Percentiles rank a stretch among this genome's conserved stretches.
These are phyloP conservation scores for Cordyceps fumosorosea DNA, from an alignment of 2,329 filamentous ascomycete species.

Conservation along the genomic window DNA sequence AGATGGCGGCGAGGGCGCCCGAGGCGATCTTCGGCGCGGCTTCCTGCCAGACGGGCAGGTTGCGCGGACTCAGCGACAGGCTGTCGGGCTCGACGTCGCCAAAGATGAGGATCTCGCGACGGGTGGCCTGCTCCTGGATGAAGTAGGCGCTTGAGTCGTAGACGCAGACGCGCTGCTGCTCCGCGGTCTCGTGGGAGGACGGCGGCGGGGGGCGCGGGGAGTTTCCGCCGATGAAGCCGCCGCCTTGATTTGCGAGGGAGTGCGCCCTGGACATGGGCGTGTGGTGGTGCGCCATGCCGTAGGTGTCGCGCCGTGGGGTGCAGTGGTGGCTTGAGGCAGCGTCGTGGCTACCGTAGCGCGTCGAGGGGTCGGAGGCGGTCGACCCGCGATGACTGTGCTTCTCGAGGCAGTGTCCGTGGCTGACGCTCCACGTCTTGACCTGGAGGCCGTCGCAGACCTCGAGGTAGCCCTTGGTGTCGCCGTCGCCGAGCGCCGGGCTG, in stretches of 20 bases:
- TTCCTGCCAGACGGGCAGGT: slow-evolving; percentile 76
- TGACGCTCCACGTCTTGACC: slow-evolving; percentile 82
- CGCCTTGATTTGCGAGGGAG: slow-evolving; percentile 25
- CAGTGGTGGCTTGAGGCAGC: slow-evolving; percentile 27
- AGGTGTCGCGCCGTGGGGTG: slow-evolving; percentile 23
- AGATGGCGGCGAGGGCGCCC: slow-evolving; percentile 69
- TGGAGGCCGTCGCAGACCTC: slow-evolving; percentile 83
- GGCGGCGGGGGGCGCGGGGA: slow-evolving; percentile 12
- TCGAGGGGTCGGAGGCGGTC: slow-evolving; percentile 41
- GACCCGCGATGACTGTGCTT: slow-evolving; percentile 58
- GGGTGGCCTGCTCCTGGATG: slow-evolving; percentile 66
- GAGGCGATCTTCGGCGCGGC: slow-evolving; percentile 77
- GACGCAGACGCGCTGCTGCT: slow-evolving; percentile 50
- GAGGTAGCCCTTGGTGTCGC: slow-evolving; percentile 74
- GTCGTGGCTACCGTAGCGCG: slow-evolving; percentile 45
- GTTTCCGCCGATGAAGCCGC: slow-evolving; percentile 19
- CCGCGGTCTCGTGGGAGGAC: slow-evolving; percentile 27
- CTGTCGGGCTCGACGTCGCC: slow-evolving; percentile 93
- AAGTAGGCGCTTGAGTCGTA: slow-evolving; percentile 93
- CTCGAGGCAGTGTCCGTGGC: slow-evolving; percentile 84
- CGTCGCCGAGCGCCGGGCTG: slow-evolving; percentile 74
- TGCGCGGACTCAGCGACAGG: slow-evolving; percentile 74
- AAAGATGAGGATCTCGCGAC: slow-evolving; percentile 81
- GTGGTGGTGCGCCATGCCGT: slow-evolving; percentile 12
- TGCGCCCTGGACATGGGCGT: slow-evolving; percentile 17